Conservation (phyloP, 768 basidiomycete species). For the Leccinum longicurvipes region DNA sequence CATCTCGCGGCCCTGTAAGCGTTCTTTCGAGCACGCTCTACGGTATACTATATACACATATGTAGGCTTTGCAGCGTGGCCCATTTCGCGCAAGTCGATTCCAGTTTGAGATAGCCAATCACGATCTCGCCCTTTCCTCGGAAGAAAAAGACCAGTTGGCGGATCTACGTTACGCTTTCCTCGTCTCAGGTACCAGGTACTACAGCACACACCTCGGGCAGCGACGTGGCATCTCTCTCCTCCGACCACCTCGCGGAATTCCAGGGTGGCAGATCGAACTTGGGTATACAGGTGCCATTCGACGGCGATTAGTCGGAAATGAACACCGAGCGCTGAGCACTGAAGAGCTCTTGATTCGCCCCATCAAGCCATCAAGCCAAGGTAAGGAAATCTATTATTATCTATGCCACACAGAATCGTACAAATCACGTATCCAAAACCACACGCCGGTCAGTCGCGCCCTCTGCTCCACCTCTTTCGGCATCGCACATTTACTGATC, state of each 20-base stretch:
- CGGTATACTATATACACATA: neutral
- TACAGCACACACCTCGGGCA: neutral
- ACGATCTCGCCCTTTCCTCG: neutral
- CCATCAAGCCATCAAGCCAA: neutral
- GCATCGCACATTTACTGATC: conserved; percentile 14
- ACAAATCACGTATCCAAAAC: conserved; percentile 12
- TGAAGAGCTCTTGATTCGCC: neutral
- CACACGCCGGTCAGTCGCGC: neutral
- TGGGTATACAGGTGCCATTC: neutral
- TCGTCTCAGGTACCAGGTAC: neutral
- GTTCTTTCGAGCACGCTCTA: neutral
- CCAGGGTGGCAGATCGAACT: neutral
- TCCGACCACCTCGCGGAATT: neutral
- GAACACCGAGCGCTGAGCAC: neutral
- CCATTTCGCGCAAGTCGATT: neutral
- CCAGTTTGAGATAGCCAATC: neutral
- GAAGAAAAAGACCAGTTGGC: neutral
- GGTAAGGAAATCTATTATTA: conserved; percentile 10
- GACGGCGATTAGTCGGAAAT: conserved; percentile 11
- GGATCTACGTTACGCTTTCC: neutral
- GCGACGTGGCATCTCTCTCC: neutral
- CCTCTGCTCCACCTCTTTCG: neutral
- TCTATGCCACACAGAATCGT: conserved; percentile 1
- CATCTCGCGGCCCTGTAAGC: neutral
- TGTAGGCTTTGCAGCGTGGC: neutral